These are phyloP conservation scores for Chaetomiaceae sp. DNA, from an alignment of 2,329 filamentous ascomycete species.

Conservation along the genomic window DNA sequence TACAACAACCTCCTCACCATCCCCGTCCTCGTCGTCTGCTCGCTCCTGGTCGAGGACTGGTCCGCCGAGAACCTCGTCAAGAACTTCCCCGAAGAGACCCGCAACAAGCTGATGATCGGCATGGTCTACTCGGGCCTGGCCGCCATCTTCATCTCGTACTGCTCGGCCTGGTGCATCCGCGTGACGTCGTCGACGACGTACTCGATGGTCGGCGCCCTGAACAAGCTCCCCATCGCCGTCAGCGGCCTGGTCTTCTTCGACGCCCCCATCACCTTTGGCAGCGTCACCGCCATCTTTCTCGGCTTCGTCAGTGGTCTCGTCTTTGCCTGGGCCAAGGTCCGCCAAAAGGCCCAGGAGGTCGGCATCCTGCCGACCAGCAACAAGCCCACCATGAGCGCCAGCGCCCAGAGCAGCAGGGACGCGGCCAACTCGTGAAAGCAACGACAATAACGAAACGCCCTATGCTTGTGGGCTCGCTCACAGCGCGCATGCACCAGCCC, in stretches of 20 bases:
- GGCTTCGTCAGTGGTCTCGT: conserved; percentile 91
- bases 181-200: conserved; percentile 97
- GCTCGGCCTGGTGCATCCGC: conserved; percentile 96
- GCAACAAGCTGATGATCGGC: conserved; percentile 74
- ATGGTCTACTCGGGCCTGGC: conserved; percentile 93
- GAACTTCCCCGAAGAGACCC: conserved; percentile 82
- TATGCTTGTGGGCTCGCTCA: too few relatives aligned
- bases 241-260: conserved; percentile 94
- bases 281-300: conserved; percentile 83
- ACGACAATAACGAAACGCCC: too few relatives aligned
- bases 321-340: conserved; percentile 81
- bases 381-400: conserved; percentile 74
- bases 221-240: conserved; percentile 94
- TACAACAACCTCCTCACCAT: conserved; percentile 99
- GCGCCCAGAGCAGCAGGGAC: conserved; percentile 85
- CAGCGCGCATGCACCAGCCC: too few relatives aligned
- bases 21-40: conserved; percentile 78
- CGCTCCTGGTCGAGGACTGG: conserved; percentile 87
- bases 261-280: conserved; percentile 86
- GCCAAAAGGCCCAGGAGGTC: conserved; percentile 64
- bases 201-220: conserved; percentile 96
- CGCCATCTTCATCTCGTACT: conserved; percentile 98
- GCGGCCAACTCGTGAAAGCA: conserved; percentile 65
- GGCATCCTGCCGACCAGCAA: conserved; percentile 64
- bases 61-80: conserved; percentile 72